Evolutionary conservation across 2,329 filamentous ascomycete genomes (phyloP), one percentile per base, ranked within the genome.

Genomic region (Verticillium zaregamsianum): DNA sequence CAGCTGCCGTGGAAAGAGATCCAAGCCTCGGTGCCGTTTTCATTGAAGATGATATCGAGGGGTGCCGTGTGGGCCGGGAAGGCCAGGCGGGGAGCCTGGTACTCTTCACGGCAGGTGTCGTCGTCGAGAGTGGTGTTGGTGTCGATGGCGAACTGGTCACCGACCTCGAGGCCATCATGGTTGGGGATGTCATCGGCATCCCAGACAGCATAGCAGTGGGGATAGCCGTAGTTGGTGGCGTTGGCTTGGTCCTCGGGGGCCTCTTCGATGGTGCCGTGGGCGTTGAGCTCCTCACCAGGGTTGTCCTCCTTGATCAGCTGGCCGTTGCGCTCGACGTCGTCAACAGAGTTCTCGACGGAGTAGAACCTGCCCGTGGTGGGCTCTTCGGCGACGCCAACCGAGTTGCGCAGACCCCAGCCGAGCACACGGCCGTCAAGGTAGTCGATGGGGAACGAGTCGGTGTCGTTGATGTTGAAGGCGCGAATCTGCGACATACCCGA

Each of bases 251-350:
- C 76, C 55, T 73, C 15, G 74, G 68, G 54, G 11, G 72, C 67
- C 15, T 72, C 68, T 63, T 73, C 72, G 56, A 90, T 76, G 62
- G 80, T 82, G 3, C 90, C 89, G 63, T 90, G 85, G 71, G 85
- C 91, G 73, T 92, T 92, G 71, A 93, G 74, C 73, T 92, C 88
- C 70, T 92, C 90, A 17, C 82, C 90, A 0, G 90, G 90, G 68
- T 92, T 92, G 68, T 90, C 80, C 63, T 84, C 72, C 66, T 90
- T 86, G 55, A 91, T 82, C 63, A 90, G 86, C n/a, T 79, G 66
- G 11, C 82, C 83, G 57, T 80, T 73, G 35, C 89, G 81, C 15
- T 74, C 74, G 17, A 91, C 78, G 40, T 89, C 73, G 72, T 92
- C 89, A 9, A 86, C 86, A 2, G 85, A 88, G 73, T 92, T 92